Evolutionary conservation across 208 protist species (phyloP), one percentile per base, ranked within the genome.

Genomic region (Crithidia bombi): DNA sequence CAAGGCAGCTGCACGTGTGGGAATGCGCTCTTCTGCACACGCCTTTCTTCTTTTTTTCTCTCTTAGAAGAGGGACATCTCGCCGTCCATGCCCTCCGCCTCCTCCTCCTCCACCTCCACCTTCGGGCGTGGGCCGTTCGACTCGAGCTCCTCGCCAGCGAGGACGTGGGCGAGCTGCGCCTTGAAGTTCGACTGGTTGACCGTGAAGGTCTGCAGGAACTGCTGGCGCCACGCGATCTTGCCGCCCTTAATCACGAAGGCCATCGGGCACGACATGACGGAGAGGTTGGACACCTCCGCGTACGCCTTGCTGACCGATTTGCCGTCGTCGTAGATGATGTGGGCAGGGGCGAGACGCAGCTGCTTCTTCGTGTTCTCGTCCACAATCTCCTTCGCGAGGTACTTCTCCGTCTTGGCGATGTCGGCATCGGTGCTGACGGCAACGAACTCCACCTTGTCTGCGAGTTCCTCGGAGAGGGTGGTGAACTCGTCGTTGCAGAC

Each of bases 341-440:
- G 73, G 25, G 82, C 65, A 25, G 91, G 87, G 50, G 66, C 83
- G 19, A 95, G 86, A 32, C 88, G 83, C 64, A 93, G 82, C 43
- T 78, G 84, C 79, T 93, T 89, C 81, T 94, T 92, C 46, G 92
- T 97, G 89, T 97, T 97, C 75, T 93, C 84, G 66, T 95, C 90
- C 26, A 94, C 75, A 54, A 97, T 93, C 33, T 80, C 75, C 83
- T 95, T 95, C 30, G 58, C 79, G 21, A 97, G 86, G 75, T 95
- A 97, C 78, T 95, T 97, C 81, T 97, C 90, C 46, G 91, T 92
- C 82, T 94, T 94, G 65, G 73, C 90, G 62, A 79, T 81, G 57
- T 95, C 92, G 23, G 92, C 89, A 55, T 97, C 92, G 65, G 89
- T 94, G 83, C 87, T 93, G 81, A 97, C 86, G 25, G 89, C 92